phyloP scores from a whole-genome alignment of 768 basidiomycete genomes.

The Agaricus bisporus region DNA sequence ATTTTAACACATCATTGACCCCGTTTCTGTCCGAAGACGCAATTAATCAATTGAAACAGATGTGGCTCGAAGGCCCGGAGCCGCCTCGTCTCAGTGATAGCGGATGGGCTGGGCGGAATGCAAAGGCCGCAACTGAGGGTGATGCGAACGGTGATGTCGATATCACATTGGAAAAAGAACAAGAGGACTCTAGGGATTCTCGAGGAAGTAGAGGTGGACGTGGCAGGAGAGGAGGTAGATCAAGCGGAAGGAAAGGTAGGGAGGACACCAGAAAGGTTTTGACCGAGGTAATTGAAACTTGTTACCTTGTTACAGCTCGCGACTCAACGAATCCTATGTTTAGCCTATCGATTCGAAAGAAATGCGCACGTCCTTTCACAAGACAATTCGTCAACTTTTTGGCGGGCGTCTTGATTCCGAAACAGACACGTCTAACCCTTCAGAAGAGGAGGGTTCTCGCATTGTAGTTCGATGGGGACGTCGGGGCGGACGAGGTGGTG shows the following conservation, averaged over 20 bases:
- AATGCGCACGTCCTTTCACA: constrained; percentile 77
- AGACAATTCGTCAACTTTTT: constrained; percentile 75
- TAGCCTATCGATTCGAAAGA: constrained; percentile 84
- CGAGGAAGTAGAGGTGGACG: constrained; percentile 31
- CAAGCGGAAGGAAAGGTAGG: constrained; percentile 41
- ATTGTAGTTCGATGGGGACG: constrained; percentile 78
- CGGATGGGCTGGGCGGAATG: constrained; percentile 61
- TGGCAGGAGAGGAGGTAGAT: constrained; percentile 42
- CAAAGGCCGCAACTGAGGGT: constrained; percentile 25
- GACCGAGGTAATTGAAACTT: constrained; percentile 66
- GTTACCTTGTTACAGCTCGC: constrained; percentile 4
- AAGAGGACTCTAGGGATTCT: background rate
- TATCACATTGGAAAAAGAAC: constrained; percentile 9
- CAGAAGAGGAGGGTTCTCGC: constrained; percentile 59
- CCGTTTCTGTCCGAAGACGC: constrained; percentile 59
- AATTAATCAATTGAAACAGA: constrained; percentile 57
- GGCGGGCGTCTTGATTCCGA: constrained; percentile 80
- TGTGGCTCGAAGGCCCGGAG: constrained; percentile 78
- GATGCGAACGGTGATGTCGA: constrained; percentile 1
- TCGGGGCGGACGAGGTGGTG: constrained; percentile 42
- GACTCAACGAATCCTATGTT: background rate
- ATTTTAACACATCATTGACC: constrained; percentile 47
- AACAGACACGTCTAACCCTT: constrained; percentile 49
- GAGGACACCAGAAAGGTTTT: constrained; percentile 68
- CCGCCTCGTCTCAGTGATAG: constrained; percentile 67